Percentiles rank a stretch among this genome's conserved stretches.
Evolutionary conservation across 2,329 filamentous ascomycete genomes (phyloP).

Genomic region (Claviceps lovelessii): DNA sequence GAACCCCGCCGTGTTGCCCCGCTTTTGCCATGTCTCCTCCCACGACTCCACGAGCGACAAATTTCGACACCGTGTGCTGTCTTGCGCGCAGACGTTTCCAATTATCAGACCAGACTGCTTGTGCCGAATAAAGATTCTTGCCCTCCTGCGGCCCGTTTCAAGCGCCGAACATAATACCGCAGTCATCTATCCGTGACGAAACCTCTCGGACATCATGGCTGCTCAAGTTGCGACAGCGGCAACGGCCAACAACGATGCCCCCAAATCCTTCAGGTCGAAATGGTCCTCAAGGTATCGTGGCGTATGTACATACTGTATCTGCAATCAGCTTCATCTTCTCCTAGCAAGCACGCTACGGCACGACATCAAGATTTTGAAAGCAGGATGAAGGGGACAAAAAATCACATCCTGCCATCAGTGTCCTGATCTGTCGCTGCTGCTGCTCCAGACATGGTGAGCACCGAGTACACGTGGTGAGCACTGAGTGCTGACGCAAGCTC

Average conservation of each 20-base stretch:
- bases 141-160: neutral
- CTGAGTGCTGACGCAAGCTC: neutral
- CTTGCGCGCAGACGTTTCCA: neutral
- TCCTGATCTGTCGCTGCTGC: neutral
- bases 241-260: conserved; percentile 7
- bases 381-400: neutral
- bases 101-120: neutral
- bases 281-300: conserved; percentile 49
- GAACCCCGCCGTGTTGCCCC: neutral
- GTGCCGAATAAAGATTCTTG: neutral
- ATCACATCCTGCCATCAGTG: neutral
- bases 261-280: conserved; percentile 35
- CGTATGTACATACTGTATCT: conserved; percentile 28
- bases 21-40: neutral
- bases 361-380: neutral
- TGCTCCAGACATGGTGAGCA: neutral
- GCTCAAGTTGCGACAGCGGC: conserved; percentile 11
- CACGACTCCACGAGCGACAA: neutral
- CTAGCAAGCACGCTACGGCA: neutral
- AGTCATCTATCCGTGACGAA: too few relatives aligned
- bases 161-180: neutral
- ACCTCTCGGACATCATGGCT: conserved; percentile 16
- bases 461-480: neutral
- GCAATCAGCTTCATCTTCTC: neutral
- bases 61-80: neutral